Conservation (phyloP, 192 early-diverging fungal genomes). For the Coemansia sp. region DNA sequence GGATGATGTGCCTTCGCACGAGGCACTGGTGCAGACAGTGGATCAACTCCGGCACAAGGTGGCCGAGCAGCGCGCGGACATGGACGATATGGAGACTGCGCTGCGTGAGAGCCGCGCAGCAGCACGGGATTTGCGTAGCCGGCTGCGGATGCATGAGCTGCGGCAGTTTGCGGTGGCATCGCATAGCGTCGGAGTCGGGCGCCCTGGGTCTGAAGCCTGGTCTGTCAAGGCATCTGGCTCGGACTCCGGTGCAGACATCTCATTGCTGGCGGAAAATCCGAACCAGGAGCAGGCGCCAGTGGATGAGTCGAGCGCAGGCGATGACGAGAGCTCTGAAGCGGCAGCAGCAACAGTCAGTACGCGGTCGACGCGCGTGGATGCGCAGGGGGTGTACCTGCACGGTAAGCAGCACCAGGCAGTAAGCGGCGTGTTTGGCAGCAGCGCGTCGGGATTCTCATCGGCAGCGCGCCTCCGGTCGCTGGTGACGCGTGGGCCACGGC, state of each 20-base stretch:
- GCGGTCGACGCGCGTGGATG: background rate
- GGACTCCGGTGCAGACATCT: background rate
- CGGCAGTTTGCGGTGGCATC: constrained; percentile 32
- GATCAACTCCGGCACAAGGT: constrained; percentile 19
- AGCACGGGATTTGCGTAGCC: constrained; percentile 32
- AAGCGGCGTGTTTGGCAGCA: background rate
- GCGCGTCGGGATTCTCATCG: background rate
- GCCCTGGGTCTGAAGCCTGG: constrained; percentile 9
- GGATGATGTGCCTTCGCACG: too few relatives aligned
- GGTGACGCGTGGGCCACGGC: background rate
- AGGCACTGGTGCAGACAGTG: background rate
- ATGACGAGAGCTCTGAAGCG: background rate
- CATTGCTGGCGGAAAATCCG: background rate
- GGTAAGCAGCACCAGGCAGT: background rate
- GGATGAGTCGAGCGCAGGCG: background rate
- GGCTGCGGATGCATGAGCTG: constrained; percentile 33
- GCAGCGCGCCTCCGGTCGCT: background rate
- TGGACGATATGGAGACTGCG: constrained; percentile 28
- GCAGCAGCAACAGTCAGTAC: background rate
- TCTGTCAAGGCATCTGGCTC: background rate
- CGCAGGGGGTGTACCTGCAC: background rate
- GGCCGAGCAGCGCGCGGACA: constrained; percentile 28
- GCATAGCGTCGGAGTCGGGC: constrained; percentile 25
- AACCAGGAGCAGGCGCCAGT: background rate
- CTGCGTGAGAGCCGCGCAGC: constrained; percentile 23